Conservation (phyloP, 176 grass and related monocot species). For the Oropetium thomaeum region DNA sequence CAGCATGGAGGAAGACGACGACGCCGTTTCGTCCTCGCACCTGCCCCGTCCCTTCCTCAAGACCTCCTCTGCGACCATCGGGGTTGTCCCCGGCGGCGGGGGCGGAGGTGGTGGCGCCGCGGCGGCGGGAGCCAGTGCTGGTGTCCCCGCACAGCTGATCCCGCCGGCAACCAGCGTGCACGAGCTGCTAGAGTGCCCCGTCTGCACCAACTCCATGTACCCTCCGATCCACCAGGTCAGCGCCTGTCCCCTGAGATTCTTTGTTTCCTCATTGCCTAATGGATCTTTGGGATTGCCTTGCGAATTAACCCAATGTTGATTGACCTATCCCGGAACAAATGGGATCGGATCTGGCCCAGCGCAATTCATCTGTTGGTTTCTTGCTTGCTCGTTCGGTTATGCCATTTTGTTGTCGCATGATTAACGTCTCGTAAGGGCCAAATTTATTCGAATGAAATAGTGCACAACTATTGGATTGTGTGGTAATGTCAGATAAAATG, state of each 20-base stretch:
- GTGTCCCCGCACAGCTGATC: constrained; percentile 9
- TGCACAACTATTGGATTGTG: not conserved
- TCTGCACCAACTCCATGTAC: constrained; percentile 99
- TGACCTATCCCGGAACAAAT: not conserved
- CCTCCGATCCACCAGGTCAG: constrained; percentile 75
- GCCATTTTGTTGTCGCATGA: not conserved
- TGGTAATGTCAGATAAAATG: not conserved
- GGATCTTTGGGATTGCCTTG: not conserved
- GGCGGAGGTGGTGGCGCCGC: not conserved
- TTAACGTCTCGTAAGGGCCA: no score
- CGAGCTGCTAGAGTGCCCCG: constrained; percentile 95
- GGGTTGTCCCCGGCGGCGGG: not conserved
- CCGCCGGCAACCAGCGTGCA: constrained; percentile 59
- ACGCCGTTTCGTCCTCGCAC: not conserved
- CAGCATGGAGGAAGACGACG: not conserved
- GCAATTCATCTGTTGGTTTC: no score
- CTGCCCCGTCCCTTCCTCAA: not conserved
- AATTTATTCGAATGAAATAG: not conserved
- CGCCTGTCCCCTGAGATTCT: not conserved
- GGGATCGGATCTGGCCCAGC: not conserved
- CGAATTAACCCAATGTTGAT: not conserved
- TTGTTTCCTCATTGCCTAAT: not conserved
- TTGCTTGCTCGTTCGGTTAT: not conserved
- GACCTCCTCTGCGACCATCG: not conserved
- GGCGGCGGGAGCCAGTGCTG: not conserved